Evolutionary conservation across 306 rosid genomes (phyloP).

Genomic region (Cyamopsis tetragonoloba): DNA sequence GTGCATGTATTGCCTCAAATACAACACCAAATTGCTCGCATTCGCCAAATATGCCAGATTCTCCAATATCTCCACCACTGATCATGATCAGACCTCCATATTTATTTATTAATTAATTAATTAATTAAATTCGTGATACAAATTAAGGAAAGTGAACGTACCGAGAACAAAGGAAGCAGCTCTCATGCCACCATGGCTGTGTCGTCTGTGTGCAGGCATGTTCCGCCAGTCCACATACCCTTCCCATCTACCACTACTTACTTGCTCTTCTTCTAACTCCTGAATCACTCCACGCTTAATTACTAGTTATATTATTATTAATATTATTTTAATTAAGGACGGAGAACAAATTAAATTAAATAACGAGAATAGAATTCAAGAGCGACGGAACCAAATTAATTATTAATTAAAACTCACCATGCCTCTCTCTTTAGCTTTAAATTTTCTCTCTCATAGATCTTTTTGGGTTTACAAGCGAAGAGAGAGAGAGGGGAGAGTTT

Average conservation of each 20-base stretch:
- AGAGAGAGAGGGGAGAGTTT: constrained; percentile 21
- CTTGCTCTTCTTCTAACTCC: constrained; percentile 46
- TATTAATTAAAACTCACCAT: constrained; percentile 63
- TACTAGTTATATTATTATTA: too few species aligned
- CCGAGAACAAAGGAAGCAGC: constrained; percentile 87
- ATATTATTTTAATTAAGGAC: not conserved
- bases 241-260: constrained; percentile 59
- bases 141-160: constrained; percentile 24
- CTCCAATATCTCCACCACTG: constrained; percentile 90
- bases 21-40: constrained; percentile 90
- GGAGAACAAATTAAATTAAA: not conserved
- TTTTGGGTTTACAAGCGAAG: constrained; percentile 34
- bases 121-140: too few species aligned
- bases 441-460: not conserved
- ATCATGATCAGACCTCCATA: too few species aligned
- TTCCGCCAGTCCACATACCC: constrained; percentile 87
- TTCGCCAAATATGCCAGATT: constrained; percentile 86
- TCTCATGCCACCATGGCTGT: constrained; percentile 90
- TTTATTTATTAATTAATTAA: too few species aligned
- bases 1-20: constrained; percentile 59
- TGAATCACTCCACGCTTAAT: too few species aligned
- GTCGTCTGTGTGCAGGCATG: constrained; percentile 59
- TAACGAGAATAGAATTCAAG: not conserved
- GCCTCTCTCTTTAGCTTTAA: not conserved
- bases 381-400: not conserved